These are phyloP conservation scores for Nemania sp. DNA, from an alignment of 2,329 filamentous ascomycete genomes.

Conservation along the genomic window DNA sequence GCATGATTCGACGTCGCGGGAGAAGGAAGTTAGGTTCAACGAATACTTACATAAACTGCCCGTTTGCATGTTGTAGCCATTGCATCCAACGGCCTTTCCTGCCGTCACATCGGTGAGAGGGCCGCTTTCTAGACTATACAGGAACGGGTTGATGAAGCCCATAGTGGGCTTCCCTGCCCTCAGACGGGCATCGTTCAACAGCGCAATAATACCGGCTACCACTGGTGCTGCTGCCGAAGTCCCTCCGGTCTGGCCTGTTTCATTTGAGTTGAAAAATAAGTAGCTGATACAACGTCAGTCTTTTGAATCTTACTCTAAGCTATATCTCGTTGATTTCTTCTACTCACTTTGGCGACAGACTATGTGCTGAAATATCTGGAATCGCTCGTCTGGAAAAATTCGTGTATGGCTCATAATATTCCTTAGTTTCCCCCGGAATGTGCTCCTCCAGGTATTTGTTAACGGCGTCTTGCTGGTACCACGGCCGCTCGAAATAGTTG, in stretches of 20 bases:
- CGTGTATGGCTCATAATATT: conserved; percentile 27
- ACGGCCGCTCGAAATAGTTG: conserved; percentile 21
- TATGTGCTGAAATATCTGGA: conserved; percentile 26
- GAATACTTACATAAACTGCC: conserved; percentile 15
- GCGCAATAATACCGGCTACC: conserved; percentile 17
- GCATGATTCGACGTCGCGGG: no score
- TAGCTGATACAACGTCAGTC: conserved; percentile 16
- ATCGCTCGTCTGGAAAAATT: conserved; percentile 24
- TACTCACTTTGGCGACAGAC: conserved; percentile 26
- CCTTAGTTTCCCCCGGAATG: conserved; percentile 16
- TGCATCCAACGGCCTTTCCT: conserved; percentile 35
- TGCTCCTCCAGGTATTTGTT: conserved; percentile 12
- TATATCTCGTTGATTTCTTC: no score
- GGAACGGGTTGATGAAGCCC: conserved; percentile 22
- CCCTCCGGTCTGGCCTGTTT: conserved; percentile 13
- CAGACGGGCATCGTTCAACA: conserved; percentile 23
- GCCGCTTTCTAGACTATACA: conserved; percentile 14
- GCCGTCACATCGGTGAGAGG: conserved; percentile 24
- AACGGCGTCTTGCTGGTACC: conserved; percentile 19
- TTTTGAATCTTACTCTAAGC: no score
- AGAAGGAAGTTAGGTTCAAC: neutral
- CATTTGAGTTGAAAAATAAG: conserved; percentile 16
- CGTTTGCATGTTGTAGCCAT: conserved; percentile 31
- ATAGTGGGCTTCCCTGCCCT: conserved; percentile 18
- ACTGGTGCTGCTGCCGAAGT: conserved; percentile 24